These are phyloP conservation scores for Circinella umbellata DNA, from an alignment of 371 early-diverging fungal genomes.

Conservation along the genomic window DNA sequence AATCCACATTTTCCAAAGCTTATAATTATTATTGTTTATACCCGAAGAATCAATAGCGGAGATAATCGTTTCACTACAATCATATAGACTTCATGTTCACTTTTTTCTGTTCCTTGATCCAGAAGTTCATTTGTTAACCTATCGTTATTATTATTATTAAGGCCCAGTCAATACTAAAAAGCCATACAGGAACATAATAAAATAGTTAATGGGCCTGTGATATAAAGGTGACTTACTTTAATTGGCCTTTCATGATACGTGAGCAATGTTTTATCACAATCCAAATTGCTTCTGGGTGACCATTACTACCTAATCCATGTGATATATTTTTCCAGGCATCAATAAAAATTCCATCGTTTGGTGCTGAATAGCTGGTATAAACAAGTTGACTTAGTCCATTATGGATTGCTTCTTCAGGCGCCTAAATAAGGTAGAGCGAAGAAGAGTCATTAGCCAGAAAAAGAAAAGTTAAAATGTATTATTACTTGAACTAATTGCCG, in stretches of 20 bases:
- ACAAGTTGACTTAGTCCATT: constrained; percentile 11
- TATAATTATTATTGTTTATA: neutral
- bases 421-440: neutral
- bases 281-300: constrained; percentile 1
- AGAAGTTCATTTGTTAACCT: constrained; percentile 11
- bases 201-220: too few species aligned
- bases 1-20: neutral
- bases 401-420: neutral
- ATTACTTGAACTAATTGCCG: neutral
- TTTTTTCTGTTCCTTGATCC: constrained; percentile 10
- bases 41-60: constrained; percentile 12
- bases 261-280: constrained; percentile 16
- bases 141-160: neutral
- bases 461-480: neutral
- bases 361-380: constrained; percentile 7
- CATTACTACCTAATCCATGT: neutral
- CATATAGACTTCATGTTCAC: constrained; percentile 8
- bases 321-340: constrained; percentile 13
- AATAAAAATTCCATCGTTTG: constrained; percentile 3
- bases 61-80: constrained; percentile 8
- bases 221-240: constrained; percentile 9
- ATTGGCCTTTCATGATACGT: constrained; percentile 17
- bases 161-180: too few species aligned
- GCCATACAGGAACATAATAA: too few species aligned
- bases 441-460: neutral